Evolutionary conservation across 176 grass and related monocot species (phyloP), one percentile per base, ranked within the genome.

Genomic region (Metroxylon sagu): DNA sequence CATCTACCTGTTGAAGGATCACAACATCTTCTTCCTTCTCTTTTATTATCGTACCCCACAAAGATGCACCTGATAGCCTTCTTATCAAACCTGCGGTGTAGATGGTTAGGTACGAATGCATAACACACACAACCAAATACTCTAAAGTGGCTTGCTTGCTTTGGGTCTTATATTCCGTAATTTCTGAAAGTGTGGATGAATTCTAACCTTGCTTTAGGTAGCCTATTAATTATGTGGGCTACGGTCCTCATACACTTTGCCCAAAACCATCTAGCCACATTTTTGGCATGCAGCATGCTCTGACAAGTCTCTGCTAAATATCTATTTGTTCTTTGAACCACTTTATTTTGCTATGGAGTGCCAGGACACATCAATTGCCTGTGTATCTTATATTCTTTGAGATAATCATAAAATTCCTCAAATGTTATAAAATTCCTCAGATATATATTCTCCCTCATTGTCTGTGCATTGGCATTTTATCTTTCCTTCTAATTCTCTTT

Each of bases 231-330:
- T 0, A 84, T 5, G 8, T 78, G 53, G 3, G 57, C 0, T 26
- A 7, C 0, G 1, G 14, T 70, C 6, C 4, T 74, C 43, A 70
- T 74, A 52, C 57, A 69, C 26, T 5, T 10, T 7, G 12, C 18
- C 50, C 5, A 83, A 1, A 83, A 78, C 28, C 39, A 61, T 51
- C 8, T 0, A 12, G 4, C 26, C 3, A 78, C 16, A 56, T 78
- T 83, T 5, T 70, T 74, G 0, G 5, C 69, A 31, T 78, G 64
- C 0, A 84, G 18, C 64, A 66, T 74, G 19, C 57, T 83, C n/a
- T 0, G 0, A 66, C 35, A 54, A 16, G 5, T 65, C 28, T 83
- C 2, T 3, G 19, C 25, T 15, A 69, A 14, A 1, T 74, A 51
- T 6, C 0, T 16, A 52, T 78, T 69, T 14, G 77, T 74, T 2